Percentiles rank a stretch among this genome's conserved stretches.
Conservation (phyloP, 495 filamentous ascomycete species). For the Annulohypoxylon stygium region DNA sequence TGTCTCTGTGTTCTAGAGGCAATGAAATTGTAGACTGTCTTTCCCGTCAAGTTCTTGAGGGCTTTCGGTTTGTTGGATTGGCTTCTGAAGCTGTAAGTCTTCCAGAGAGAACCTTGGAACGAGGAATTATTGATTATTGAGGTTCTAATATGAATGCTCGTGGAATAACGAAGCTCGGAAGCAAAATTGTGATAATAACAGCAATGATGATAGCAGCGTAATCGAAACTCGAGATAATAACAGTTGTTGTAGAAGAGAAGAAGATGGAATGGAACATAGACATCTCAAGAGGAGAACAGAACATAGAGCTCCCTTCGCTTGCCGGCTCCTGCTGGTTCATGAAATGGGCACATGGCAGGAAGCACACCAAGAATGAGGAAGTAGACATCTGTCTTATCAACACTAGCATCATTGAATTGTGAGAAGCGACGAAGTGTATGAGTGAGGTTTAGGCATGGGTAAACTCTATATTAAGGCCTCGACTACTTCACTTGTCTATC, state of each 20-base stretch:
- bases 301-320: neutral
- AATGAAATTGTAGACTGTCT: neutral
- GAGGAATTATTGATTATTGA: neutral
- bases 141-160: slow-evolving; percentile 27
- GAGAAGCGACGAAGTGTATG: slow-evolving; percentile 14
- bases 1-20: neutral
- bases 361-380: neutral
- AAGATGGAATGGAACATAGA: slow-evolving; percentile 7
- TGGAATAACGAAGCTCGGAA: slow-evolving; percentile 21
- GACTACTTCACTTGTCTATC: neutral
- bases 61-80: slow-evolving; percentile 2
- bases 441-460: neutral
- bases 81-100: neutral
- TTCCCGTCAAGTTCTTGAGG: neutral
- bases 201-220: slow-evolving; percentile 18
- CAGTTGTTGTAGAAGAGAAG: slow-evolving; percentile 27
- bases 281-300: neutral
- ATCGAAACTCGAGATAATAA: slow-evolving; percentile 17
- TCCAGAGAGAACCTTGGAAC: slow-evolving; percentile 6
- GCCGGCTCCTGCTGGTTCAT: neutral
- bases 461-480: neutral
- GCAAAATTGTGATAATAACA: slow-evolving; percentile 20
- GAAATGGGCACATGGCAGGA: slow-evolving; percentile 13
- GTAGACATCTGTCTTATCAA: neutral
- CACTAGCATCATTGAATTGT: neutral